A percentile compares a stretch with the other conserved stretches of the same genome.
Evolutionary conservation across 352 stramenopile species (phyloP).

Genomic region (Pythium apleroticum): DNA sequence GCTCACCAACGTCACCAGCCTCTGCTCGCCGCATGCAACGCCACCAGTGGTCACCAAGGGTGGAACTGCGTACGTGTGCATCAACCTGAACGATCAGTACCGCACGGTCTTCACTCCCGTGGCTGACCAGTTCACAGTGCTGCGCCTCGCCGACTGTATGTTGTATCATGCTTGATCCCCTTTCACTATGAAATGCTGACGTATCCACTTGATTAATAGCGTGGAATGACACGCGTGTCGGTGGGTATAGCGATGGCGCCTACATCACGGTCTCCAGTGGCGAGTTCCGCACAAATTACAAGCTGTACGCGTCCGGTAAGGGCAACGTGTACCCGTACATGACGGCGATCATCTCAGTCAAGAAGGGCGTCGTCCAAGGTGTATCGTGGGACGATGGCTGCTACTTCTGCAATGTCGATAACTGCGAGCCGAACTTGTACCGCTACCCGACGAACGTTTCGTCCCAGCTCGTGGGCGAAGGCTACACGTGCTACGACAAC

Average conservation of each 20-base stretch:
- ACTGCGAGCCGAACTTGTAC: conserved; percentile 72
- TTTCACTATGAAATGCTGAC: neutral
- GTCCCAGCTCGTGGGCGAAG: conserved; percentile 44
- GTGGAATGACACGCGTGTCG: conserved; percentile 70
- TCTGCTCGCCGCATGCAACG: conserved; percentile 57
- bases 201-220: conserved; percentile 44
- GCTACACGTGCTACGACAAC: conserved; percentile 66
- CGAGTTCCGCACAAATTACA: conserved; percentile 66
- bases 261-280: conserved; percentile 74
- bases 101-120: conserved; percentile 74
- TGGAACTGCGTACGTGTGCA: conserved; percentile 62
- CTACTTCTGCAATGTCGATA: conserved; percentile 63
- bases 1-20: conserved; percentile 54
- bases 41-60: conserved; percentile 59
- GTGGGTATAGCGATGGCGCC: conserved; percentile 39
- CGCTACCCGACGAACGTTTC: conserved; percentile 48
- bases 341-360: conserved; percentile 79
- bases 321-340: conserved; percentile 66
- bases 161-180: neutral
- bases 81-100: conserved; percentile 79
- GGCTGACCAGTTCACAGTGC: conserved; percentile 74
- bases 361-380: conserved; percentile 72
- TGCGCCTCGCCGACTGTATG: conserved; percentile 74
- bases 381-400: conserved; percentile 83
- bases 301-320: conserved; percentile 56